Conservation (phyloP, 805 yeast species). For the Candida argentea region DNA sequence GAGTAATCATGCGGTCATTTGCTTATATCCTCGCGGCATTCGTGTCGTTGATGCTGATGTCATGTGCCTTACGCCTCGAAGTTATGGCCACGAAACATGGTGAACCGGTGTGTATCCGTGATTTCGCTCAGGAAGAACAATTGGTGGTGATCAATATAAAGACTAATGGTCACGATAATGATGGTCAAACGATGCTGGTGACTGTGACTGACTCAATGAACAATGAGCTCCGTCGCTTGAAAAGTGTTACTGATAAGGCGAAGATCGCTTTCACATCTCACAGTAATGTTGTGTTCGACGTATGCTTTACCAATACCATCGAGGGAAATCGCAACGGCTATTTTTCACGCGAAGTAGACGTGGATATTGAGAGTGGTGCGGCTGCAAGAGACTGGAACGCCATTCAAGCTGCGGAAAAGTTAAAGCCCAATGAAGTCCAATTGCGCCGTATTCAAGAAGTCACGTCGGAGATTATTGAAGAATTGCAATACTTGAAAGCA, state of each 20-base stretch:
- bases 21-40: neutral
- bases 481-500: constrained; percentile 70
- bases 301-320: constrained; percentile 67
- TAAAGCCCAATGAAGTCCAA: constrained; percentile 87
- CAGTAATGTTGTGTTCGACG: constrained; percentile 75
- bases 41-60: constrained; percentile 3
- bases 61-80: constrained; percentile 41
- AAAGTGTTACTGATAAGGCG: constrained; percentile 63
- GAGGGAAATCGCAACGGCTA: constrained; percentile 17
- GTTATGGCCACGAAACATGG: constrained; percentile 37
- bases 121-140: constrained; percentile 77
- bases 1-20: no score
- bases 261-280: constrained; percentile 81
- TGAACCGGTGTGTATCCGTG: constrained; percentile 79
- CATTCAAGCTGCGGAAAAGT: constrained; percentile 82
- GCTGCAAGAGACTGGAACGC: constrained; percentile 98
- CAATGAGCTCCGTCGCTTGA: constrained; percentile 67
- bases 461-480: constrained; percentile 70
- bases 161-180: constrained; percentile 68
- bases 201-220: constrained; percentile 69
- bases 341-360: constrained; percentile 62
- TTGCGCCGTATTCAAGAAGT: constrained; percentile 79
- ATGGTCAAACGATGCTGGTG: constrained; percentile 75
- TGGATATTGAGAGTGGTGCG: constrained; percentile 92
- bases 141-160: constrained; percentile 77